Percentiles rank a stretch among this genome's conserved stretches.
These are phyloP conservation scores for Pseudozyma flocculosa DNA, from an alignment of 1,284 basidiomycete genomes.

Conservation along the genomic window DNA sequence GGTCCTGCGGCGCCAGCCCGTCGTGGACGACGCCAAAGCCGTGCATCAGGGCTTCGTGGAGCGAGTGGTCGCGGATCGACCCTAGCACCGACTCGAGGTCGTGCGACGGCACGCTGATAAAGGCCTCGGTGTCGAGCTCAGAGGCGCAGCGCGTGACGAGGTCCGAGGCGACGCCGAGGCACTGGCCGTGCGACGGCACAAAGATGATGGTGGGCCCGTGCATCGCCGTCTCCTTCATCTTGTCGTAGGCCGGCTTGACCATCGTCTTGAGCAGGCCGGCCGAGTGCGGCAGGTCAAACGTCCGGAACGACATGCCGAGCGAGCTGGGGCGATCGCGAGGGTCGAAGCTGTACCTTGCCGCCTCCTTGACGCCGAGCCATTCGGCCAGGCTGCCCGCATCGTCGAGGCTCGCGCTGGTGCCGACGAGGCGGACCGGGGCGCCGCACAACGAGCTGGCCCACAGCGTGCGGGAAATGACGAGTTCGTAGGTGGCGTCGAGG, in stretches of 20 bases:
- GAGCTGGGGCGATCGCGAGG: conserved; percentile 81
- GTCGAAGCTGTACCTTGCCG: conserved; percentile 74
- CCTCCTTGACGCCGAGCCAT: conserved; percentile 76
- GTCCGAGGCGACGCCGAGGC: conserved; percentile 74
- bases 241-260: conserved; percentile 79
- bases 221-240: conserved; percentile 62
- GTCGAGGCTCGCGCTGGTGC: conserved; percentile 74
- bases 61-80: conserved; percentile 68
- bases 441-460: conserved; percentile 6
- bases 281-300: conserved; percentile 85
- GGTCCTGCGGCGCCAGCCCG: conserved; percentile 71
- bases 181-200: conserved; percentile 82
- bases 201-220: conserved; percentile 73
- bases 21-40: conserved; percentile 86
- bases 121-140: conserved; percentile 70
- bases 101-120: conserved; percentile 65
- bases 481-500: conserved; percentile 79
- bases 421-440: conserved; percentile 68
- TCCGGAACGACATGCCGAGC: conserved; percentile 69
- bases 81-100: conserved; percentile 67
- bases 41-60: conserved; percentile 77
- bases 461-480: conserved; percentile 67
- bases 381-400: conserved; percentile 77
- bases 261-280: conserved; percentile 85
- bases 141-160: conserved; percentile 84